Conservation (phyloP, 768 basidiomycete species). For the Royoungia palumana region DNA sequence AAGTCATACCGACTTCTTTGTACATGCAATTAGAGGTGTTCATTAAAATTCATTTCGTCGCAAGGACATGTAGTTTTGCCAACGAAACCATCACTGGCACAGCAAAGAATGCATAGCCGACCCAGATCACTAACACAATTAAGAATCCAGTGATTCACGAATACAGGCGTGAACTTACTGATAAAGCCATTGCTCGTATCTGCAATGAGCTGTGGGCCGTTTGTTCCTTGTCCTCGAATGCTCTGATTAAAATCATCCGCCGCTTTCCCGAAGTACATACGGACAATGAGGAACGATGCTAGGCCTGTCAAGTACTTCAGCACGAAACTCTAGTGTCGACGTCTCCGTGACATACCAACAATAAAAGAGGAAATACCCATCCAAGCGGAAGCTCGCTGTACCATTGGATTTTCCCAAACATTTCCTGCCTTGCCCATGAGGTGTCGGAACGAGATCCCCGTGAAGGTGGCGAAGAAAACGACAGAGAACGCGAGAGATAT, state of each 20-base stretch:
- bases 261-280: slow-evolving; percentile 81
- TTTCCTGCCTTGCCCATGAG: slow-evolving; percentile 54
- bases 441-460: slow-evolving; percentile 62
- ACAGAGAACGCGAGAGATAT: slow-evolving; percentile 54
- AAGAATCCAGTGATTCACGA: neutral
- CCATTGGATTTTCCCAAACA: slow-evolving; percentile 50
- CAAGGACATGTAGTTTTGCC: slow-evolving; percentile 61
- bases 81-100: slow-evolving; percentile 68
- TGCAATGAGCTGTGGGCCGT: slow-evolving; percentile 61
- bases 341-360: slow-evolving; percentile 46
- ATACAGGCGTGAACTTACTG: slow-evolving; percentile 44
- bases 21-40: no score
- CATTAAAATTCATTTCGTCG: slow-evolving; percentile 38
- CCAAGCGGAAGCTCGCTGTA: slow-evolving; percentile 66
- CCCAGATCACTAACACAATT: slow-evolving; percentile 62
- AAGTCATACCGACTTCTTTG: neutral
- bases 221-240: slow-evolving; percentile 48
- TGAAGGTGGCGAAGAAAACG: slow-evolving; percentile 64
- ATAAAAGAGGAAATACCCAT: slow-evolving; percentile 75
- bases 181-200: slow-evolving; percentile 68
- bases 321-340: neutral
- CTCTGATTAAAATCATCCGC: slow-evolving; percentile 72
- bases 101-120: slow-evolving; percentile 71
- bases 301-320: slow-evolving; percentile 43
- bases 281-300: slow-evolving; percentile 64